Percentiles rank a stretch among this genome's conserved stretches.
Conservation (phyloP, 306 rosid genomes). For the Cicer cuneatum region DNA sequence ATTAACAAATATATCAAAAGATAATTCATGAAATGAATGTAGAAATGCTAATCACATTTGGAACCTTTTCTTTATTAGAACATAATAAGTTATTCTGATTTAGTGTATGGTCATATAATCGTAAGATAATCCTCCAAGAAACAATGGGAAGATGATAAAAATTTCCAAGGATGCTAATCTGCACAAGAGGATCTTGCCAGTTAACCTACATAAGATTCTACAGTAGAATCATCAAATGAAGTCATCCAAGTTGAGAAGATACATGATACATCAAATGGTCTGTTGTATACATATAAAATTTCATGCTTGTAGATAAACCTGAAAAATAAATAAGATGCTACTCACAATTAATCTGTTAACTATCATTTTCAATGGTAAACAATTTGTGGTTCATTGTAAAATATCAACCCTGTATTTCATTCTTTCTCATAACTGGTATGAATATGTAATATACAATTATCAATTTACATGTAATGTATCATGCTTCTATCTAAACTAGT, state of each 20-base stretch:
- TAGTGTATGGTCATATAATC: neutral
- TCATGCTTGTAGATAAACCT: neutral
- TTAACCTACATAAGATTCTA: neutral
- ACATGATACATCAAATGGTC: neutral
- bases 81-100: neutral
- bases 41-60: neutral
- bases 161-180: conserved; percentile 12
- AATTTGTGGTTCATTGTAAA: neutral
- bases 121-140: neutral
- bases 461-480: neutral
- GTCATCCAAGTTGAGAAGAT: neutral
- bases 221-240: neutral
- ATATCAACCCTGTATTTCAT: neutral
- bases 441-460: neutral
- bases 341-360: neutral
- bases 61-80: neutral
- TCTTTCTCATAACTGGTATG: neutral
- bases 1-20: neutral
- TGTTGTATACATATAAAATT: neutral
- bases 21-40: neutral
- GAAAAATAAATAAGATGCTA: conserved; percentile 7
- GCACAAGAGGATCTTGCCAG: neutral
- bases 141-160: neutral
- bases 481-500: conserved; percentile 13
- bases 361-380: neutral